phyloP scores from a whole-genome alignment of 768 basidiomycete species.

The Leccinum subgranulosum region DNA sequence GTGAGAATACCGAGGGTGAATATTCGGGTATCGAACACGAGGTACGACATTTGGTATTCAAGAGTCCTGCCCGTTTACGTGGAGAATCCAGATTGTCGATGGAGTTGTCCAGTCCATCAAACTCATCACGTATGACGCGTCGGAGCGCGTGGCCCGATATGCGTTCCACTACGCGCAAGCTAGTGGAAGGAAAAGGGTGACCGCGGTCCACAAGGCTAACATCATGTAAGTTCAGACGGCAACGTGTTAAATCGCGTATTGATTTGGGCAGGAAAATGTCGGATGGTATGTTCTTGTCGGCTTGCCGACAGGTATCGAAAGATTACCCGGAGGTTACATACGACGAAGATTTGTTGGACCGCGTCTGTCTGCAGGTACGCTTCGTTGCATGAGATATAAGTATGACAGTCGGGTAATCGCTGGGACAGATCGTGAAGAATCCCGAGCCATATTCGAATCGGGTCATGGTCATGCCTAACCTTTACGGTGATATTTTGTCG shows the following conservation, averaged over 20 bases:
- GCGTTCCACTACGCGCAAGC: slow-evolving; percentile 97
- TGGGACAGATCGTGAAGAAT: slow-evolving; percentile 78
- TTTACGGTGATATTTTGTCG: slow-evolving; percentile 93
- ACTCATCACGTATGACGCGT: slow-evolving; percentile 98
- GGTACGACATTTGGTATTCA: slow-evolving; percentile 41
- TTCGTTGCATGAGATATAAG: not conserved
- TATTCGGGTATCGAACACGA: slow-evolving; percentile 99
- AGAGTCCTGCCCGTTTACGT: slow-evolving; percentile 12
- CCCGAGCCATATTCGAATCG: slow-evolving; percentile 91
- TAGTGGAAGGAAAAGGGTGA: slow-evolving; percentile 85
- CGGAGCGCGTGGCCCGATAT: slow-evolving; percentile 96
- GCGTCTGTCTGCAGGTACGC: slow-evolving; percentile 86
- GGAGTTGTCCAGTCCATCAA: slow-evolving; percentile 99
- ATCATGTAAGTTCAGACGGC: slow-evolving; percentile 72
- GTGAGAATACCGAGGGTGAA: slow-evolving; percentile 99
- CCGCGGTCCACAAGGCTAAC: slow-evolving; percentile 99
- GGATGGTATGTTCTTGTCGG: slow-evolving; percentile 98
- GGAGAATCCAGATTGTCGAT: slow-evolving; percentile 69
- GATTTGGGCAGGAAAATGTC: slow-evolving; percentile 87
- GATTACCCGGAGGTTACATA: slow-evolving; percentile 92
- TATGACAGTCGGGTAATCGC: not conserved
- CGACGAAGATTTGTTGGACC: slow-evolving; percentile 96
- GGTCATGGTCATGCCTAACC: slow-evolving; percentile 99
- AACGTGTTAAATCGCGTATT: slow-evolving; percentile 8
- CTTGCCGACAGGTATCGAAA: slow-evolving; percentile 93